Base-by-base conservation (phyloP, 2,329 filamentous ascomycete species). In the Colletotrichum tropicicola region DNA sequence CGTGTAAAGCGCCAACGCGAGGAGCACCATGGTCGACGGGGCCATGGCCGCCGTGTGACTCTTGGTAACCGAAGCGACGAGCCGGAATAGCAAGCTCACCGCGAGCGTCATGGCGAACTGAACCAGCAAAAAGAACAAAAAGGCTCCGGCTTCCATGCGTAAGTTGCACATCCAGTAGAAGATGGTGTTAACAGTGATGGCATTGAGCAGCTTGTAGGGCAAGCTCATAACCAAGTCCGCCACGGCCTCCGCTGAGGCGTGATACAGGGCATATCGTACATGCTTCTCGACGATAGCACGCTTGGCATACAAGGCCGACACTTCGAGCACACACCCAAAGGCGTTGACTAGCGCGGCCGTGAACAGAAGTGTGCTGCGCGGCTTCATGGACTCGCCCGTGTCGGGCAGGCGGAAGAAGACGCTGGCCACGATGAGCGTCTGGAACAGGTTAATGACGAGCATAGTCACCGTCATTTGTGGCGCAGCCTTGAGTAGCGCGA, bases 121-220 rank as follows among this genome's bases (percentile, higher is more conserved):
- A 70, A 91, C 87, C 13, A 91, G 79, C 74, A 89, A 80, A 74
- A 87, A 89, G 69, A 89, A 90, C 72, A 86, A 91, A 77, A 91
- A 91, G 66, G 69, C 68, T 2, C 70, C 73, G 0, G 69, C 70
- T 32, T 73, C 70, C 7, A 65, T 54, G 49, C 74, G 70, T 45
- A 77, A 51, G 2, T 67, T 69, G 4, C 69, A 70, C 74, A 78
- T 78, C 49, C 75, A 77, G 62, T 77, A 78, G 51, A 74, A 62
- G 13, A 75, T 70, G 3, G 77, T 35, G 3, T 81, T 81, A 70
- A 91, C 91, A 68, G 83, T 82, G 4, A 77, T 78, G 53, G 85
- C 79, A 62, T 85, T 85, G 0, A 79, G 73, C 71, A 82, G 80
- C 54, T 84, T 77, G 30, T 86, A 74, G 3, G 84, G 84, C 23